Base-by-base conservation (phyloP, 352 stramenopile genomes). In the Phytopythium boreale region DNA sequence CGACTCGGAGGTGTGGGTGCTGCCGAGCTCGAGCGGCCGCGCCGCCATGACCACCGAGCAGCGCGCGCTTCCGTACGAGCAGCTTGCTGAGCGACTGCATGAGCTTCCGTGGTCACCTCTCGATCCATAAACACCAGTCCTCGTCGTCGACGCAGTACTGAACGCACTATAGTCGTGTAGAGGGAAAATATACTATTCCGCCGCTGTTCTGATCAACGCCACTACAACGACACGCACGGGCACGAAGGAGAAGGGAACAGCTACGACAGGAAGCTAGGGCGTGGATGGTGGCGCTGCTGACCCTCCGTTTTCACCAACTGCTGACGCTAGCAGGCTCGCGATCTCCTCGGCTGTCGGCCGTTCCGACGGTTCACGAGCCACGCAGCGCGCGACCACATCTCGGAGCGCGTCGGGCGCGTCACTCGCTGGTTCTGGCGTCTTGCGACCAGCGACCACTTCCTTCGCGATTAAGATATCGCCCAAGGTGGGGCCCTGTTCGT, bases 1-100 rank as follows among this genome's bases (percentile, higher is more conserved):
- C 11, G 75, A 87, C 39, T 87, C 80, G 49, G 84, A 95, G 59
- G 77, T 95, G 11, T 95, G 87, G 87, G 88, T 95, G 4, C 63
- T 95, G 14, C 87, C 88, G 2, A 95, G 85, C 46, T 90, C 85
- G 8, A 95, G 85, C n/a, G 88, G 88, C 11, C 82, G 87, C 17
- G 88, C 87, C 4, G 87, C 79, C 20, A 93, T 95, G 82, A 91
- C 88, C 27, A 87, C 86, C 27, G 70, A 71, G 46, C 78, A 95
- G 64, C 82, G 87, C 17, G 79, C 77, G 8, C 47, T 74, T 34
- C 87, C 87, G 44, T 95, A 96, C 61, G 68, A 81, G 64, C 76
- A 90, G 49, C 74, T 95, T 46, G 83, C 84, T 0, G 73, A 75
- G 34, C 69, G 84, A 0, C 72, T 95, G 27, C 84, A 81, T 26